A percentile compares a stretch with the other conserved stretches of the same genome.
Evolutionary conservation across 2,329 filamentous ascomycete species (phyloP).

Genomic region (Ophidiomyces ophidiicola): DNA sequence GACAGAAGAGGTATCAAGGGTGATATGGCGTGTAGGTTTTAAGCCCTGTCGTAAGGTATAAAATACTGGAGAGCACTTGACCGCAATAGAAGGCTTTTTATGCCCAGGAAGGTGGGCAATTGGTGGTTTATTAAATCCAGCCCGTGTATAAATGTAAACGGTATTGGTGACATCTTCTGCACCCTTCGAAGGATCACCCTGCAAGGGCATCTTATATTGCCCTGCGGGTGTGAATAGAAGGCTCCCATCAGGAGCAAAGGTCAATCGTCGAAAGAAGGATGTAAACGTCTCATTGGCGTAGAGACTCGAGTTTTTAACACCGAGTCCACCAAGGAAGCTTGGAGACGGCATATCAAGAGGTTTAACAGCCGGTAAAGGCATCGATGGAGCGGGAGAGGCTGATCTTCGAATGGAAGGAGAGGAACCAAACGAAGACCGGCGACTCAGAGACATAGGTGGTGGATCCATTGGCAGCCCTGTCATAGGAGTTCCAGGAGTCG

Average conservation of each 20-base stretch:
- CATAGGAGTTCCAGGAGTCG: conserved; percentile 85
- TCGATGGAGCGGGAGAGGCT: conserved; percentile 80
- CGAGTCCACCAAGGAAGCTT: conserved; percentile 47
- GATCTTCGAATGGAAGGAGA: conserved; percentile 69
- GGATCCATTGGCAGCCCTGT: conserved; percentile 93
- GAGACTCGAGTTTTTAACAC: conserved; percentile 71
- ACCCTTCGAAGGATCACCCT: conserved; percentile 56
- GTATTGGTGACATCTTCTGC: conserved; percentile 87
- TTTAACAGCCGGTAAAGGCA: conserved; percentile 91
- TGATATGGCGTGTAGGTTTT: conserved; percentile 71
- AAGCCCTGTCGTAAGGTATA: conserved; percentile 64
- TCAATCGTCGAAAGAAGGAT: conserved; percentile 87
- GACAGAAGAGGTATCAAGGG: conserved; percentile 79
- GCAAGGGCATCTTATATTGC: conserved; percentile 75
- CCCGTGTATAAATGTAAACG: conserved; percentile 94
- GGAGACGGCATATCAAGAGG: conserved; percentile 81
- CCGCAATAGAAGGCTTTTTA: conserved; percentile 94
- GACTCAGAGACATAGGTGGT: conserved; percentile 78
- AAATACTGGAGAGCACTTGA: conserved; percentile 82
- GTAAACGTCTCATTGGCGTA: conserved; percentile 96
- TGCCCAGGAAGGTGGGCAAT: conserved; percentile 91
- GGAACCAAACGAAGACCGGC: conserved; percentile 79
- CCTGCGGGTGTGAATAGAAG: conserved; percentile 87
- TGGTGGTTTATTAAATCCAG: conserved; percentile 91
- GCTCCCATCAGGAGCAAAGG: conserved; percentile 91